phyloP scores from a whole-genome alignment of 140 eudicot genomes.

The Cichorium intybus region DNA sequence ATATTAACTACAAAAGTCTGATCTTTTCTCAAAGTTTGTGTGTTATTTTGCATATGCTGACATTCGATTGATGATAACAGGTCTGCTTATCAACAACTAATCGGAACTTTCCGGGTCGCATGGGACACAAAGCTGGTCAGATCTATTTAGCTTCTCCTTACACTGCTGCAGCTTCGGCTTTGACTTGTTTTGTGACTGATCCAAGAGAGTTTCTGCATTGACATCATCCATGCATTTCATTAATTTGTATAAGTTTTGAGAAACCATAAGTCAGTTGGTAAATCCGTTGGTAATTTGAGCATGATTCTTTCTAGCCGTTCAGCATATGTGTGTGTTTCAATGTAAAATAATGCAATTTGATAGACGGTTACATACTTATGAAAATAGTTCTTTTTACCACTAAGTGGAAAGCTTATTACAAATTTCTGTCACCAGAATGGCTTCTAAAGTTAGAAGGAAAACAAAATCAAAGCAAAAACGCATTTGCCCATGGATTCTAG shows the following conservation, averaged over 20 bases:
- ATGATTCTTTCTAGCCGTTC: not conserved
- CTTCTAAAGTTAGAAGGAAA: no score
- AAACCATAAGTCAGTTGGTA: not conserved
- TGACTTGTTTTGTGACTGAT: constrained; percentile 78
- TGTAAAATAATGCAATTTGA: not conserved
- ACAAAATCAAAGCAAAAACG: no score
- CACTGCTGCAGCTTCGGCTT: constrained; percentile 86
- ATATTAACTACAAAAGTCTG: no score
- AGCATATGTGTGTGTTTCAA: not conserved
- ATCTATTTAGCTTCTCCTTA: constrained; percentile 83
- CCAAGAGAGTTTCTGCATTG: constrained; percentile 68
- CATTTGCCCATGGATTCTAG: no score
- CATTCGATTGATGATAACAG: constrained; percentile 26
- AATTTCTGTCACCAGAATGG: no score
- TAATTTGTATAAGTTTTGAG: not conserved
- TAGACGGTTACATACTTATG: not conserved
- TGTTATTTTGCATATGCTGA: not conserved
- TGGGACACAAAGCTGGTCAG: constrained; percentile 87
- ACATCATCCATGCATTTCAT: not conserved
- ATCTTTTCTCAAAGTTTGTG: no score
- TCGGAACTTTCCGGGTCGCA: constrained; percentile 73
- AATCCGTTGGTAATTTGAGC: not conserved
- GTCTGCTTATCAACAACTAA: constrained; percentile 88
- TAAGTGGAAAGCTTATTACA: no score
- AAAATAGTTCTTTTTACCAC: not conserved